A percentile compares a stretch with the other conserved stretches of the same genome.
Evolutionary conservation across 225 moss, liverwort and hornwort species (phyloP).

Genomic region (Polytrichum formosum): DNA sequence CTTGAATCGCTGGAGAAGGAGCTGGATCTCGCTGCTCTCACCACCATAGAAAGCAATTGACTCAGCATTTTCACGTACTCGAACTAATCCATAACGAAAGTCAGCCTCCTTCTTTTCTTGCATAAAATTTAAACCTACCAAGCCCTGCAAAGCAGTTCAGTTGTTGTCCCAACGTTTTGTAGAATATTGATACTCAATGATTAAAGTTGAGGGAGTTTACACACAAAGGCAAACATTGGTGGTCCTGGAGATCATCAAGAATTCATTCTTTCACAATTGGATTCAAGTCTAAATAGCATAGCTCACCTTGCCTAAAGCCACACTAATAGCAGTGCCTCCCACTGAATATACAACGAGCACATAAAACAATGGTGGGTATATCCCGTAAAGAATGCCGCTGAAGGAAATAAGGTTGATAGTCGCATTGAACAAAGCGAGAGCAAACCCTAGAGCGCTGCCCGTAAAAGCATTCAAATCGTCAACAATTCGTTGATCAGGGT

Average conservation of each 20-base stretch:
- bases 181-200: background rate
- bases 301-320: constrained; percentile 86
- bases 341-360: constrained; percentile 85
- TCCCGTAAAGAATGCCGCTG: constrained; percentile 90
- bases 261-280: too few relatives aligned
- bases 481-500: constrained; percentile 96
- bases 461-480: constrained; percentile 85
- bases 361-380: constrained; percentile 88
- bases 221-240: too few relatives aligned
- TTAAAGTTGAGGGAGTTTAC: too few relatives aligned
- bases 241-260: too few relatives aligned
- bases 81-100: constrained; percentile 75
- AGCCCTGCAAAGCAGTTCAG: constrained; percentile 41
- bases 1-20: constrained; percentile 69
- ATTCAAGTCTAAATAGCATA: background rate
- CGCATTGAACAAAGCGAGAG: constrained; percentile 83
- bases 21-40: constrained; percentile 76
- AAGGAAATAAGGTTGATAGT: constrained; percentile 85
- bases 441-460: constrained; percentile 74
- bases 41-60: constrained; percentile 96
- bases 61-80: constrained; percentile 85
- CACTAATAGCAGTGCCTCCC: constrained; percentile 82
- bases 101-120: constrained; percentile 90
- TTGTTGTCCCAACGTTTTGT: background rate
- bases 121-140: constrained; percentile 87